phyloP scores from a whole-genome alignment of 2,329 filamentous ascomycete genomes.

The Alternaria atra region DNA sequence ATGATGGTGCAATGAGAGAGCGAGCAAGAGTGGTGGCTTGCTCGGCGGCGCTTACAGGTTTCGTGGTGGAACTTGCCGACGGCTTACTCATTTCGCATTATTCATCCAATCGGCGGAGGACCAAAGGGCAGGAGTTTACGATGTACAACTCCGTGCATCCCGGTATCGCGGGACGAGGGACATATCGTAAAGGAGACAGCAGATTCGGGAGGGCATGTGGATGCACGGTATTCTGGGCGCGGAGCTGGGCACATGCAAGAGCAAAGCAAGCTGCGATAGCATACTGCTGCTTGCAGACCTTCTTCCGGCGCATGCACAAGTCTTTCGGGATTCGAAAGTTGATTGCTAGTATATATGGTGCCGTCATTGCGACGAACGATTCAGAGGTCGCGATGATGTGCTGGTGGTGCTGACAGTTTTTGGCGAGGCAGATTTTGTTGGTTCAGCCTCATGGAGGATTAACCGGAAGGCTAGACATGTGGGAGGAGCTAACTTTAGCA shows the following conservation, averaged over 20 bases:
- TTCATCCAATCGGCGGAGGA: conserved; percentile 4
- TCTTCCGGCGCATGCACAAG: conserved; percentile 3
- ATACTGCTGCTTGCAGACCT: conserved; percentile 4
- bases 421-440: conserved; percentile 29
- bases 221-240: conserved; percentile 17
- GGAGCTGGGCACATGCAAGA: conserved; percentile 1
- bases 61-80: neutral
- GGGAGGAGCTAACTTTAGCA: conserved; percentile 23
- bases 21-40: conserved; percentile 12
- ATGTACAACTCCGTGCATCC: neutral
- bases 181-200: neutral
- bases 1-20: conserved; percentile 21
- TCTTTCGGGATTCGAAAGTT: conserved; percentile 9
- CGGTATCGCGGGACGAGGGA: neutral
- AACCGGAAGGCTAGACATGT: conserved; percentile 11
- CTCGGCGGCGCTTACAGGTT: conserved; percentile 29
- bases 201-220: neutral
- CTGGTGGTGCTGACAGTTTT: conserved; percentile 19
- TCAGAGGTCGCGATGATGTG: conserved; percentile 1
- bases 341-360: conserved; percentile 12
- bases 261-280: conserved; percentile 4
- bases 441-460: conserved; percentile 20
- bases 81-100: conserved; percentile 13
- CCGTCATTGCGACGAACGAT: conserved; percentile 16
- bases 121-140: neutral